Evolutionary conservation across 83 land plant species (phyloP).

Genomic region (Larix sibirica): DNA sequence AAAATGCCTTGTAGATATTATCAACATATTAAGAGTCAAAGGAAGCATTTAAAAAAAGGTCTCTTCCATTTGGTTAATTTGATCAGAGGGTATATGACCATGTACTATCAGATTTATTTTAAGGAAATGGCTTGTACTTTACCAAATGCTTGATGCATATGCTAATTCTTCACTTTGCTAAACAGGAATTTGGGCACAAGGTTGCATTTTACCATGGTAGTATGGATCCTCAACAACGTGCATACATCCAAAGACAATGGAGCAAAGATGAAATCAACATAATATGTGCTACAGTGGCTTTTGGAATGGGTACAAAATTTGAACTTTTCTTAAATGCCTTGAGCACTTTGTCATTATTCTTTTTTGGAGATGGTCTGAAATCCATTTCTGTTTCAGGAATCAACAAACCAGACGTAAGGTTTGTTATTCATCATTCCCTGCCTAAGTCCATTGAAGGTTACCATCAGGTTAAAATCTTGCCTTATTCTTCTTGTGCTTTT

Average conservation of each 20-base stretch:
- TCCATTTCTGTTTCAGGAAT: conserved; percentile 64
- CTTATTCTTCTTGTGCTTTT: background rate
- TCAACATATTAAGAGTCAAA: too few species aligned
- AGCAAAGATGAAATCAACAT: conserved; percentile 96
- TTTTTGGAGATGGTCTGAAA: background rate
- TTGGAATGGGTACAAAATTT: conserved; percentile 90
- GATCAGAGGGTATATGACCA: too few species aligned
- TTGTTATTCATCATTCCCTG: conserved; percentile 97
- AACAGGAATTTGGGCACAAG: conserved; percentile 90
- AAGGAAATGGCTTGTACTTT: background rate
- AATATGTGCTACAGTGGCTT: conserved; percentile 98
- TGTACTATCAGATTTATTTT: too few species aligned
- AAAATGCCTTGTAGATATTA: too few species aligned
- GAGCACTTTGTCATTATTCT: background rate
- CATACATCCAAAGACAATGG: conserved; percentile 87
- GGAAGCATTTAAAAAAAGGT: background rate
- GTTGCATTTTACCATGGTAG: conserved; percentile 93
- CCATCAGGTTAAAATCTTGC: conserved; percentile 74
- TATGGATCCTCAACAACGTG: conserved; percentile 91
- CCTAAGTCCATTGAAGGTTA: conserved; percentile 99
- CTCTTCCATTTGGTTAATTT: background rate
- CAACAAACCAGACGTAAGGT: conserved; percentile 98
- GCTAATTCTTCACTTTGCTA: background rate
- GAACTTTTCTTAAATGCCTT: background rate
- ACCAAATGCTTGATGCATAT: background rate